Evolutionary conservation across 805 yeast genomes (phyloP), one percentile per base, ranked within the genome.

Genomic region (Candida chilensis): DNA sequence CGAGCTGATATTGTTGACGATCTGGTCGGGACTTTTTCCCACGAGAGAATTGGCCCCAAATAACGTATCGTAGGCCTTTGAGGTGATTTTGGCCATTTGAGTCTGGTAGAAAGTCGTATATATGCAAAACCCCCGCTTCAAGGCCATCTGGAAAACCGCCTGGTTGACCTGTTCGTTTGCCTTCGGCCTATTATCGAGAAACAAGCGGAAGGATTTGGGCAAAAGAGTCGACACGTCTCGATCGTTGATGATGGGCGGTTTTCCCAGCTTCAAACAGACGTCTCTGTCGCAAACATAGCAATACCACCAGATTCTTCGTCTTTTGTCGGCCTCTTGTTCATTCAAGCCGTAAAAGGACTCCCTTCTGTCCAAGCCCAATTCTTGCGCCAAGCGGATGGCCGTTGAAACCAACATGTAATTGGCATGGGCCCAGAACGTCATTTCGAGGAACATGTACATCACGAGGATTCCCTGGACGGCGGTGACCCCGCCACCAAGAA

Each of bases 361-460:
- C 4, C 48, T 48, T 31, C 74, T 51, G 38, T 78, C 73, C 5
- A 80, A 52, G 0, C 83, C 83, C 43, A 74, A 40, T 24, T 71
- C 77, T 28, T 65, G 69, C 0, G 79, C 79, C 37, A 62, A 64
- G 36, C 78, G 54, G 4, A 71, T 59, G 5, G 74, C 71, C 2
- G 67, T 57, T 2, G 71, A 45, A 4, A 62, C 44, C 12, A 73
- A 39, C 29, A 60, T 50, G 31, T 54, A 60, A 4, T 65, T 57
- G 8, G 64, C 50, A 24, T 69, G 71, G 1, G 65, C 48, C 17
- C 66, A 60, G 29, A 46, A 38, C 13, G 52, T 45, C 7, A 49
- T 45, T 22, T 57, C 65, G 10, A 61, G 39, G 26, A 40, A 37
- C 24, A 40, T 30, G 22, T 47, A 32, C 36, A 42, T 27, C 21